Base-by-base conservation (phyloP, 2,329 filamentous ascomycete genomes). In the Cladosporium sp. region DNA sequence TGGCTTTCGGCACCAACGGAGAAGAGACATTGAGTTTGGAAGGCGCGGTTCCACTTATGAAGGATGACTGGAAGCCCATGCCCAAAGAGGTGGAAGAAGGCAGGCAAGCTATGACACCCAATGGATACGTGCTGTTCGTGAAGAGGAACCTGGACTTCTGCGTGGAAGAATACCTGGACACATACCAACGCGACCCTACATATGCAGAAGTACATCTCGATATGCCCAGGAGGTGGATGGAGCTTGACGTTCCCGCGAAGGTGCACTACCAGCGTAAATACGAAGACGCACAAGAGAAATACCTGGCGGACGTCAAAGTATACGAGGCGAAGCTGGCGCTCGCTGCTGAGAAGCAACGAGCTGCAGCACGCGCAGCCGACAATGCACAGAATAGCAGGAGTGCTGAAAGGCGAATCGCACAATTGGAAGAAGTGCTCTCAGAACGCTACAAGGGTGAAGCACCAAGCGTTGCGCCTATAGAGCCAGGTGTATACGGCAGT, bases 111-210 rank as follows among this genome's bases (percentile, higher is more conserved):
- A 68, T 32, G 72, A 71, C 18, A 11, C 65, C 65, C 5, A 74
- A 75, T 59, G 73, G 72, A 5, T 77, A 76, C 66, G 73, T 72
- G 21, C 68, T 74, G 47, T 77, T 74, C 49, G 71, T 71, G 47
- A 71, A 72, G 36, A 65, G 68, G 5, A 67, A 59, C 36, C 70
- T 67, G 21, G 66, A 65, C 32, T 68, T 59, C 12, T 68, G 58
- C 66, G 70, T 71, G 28, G 69, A 73, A 49, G 71, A 72, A 18
- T 75, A 72, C 64, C 63, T 71, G n/a, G 64, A 69, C 36, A 67
- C 71, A 64, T 68, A 68, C 18, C 65, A 70, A 26, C 69, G 74
- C 11, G 68, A 71, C 28, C 73, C 74, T 4, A 74, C 73, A 7
- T 58, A 69, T 36, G 71, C 65, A 28, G 74, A 76, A 49, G 67